These are phyloP conservation scores for Lecanosticta acicola DNA, from an alignment of 2,329 filamentous ascomycete genomes.

Conservation along the genomic window DNA sequence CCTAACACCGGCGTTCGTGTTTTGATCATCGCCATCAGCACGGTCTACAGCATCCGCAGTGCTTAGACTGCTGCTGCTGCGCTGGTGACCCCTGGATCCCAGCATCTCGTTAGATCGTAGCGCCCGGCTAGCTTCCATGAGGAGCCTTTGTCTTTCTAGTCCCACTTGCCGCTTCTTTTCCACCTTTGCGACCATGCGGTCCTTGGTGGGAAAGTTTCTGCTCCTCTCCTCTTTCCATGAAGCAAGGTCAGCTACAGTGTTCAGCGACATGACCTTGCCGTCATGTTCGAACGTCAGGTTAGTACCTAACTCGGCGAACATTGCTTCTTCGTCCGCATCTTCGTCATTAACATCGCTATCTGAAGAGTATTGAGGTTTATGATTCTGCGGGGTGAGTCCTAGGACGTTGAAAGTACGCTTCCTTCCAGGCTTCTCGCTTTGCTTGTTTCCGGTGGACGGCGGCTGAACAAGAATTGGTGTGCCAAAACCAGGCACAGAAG, in stretches of 20 bases:
- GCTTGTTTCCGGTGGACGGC: not conserved
- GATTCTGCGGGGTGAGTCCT: slow-evolving; percentile 55
- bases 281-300: slow-evolving; percentile 48
- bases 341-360: slow-evolving; percentile 55
- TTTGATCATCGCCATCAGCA: too few relatives aligned
- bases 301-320: slow-evolving; percentile 32
- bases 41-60: too few relatives aligned
- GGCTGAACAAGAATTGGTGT: slow-evolving; percentile 15
- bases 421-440: not conserved
- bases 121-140: slow-evolving; percentile 22
- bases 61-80: not conserved
- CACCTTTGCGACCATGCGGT: slow-evolving; percentile 56
- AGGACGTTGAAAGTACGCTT: slow-evolving; percentile 62
- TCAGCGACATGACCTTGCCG: slow-evolving; percentile 50
- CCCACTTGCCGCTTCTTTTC: slow-evolving; percentile 27
- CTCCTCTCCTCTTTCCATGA: slow-evolving; percentile 77
- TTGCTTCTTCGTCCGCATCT: slow-evolving; percentile 64
- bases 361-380: slow-evolving; percentile 20
- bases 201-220: slow-evolving; percentile 73
- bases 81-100: not conserved
- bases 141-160: slow-evolving; percentile 31
- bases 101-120: slow-evolving; percentile 2
- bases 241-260: slow-evolving; percentile 61
- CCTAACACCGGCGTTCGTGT: too few relatives aligned
- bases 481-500: slow-evolving; percentile 32